Base-by-base conservation (phyloP, 2,329 filamentous ascomycete species). In the Bipolaris zeicola region DNA sequence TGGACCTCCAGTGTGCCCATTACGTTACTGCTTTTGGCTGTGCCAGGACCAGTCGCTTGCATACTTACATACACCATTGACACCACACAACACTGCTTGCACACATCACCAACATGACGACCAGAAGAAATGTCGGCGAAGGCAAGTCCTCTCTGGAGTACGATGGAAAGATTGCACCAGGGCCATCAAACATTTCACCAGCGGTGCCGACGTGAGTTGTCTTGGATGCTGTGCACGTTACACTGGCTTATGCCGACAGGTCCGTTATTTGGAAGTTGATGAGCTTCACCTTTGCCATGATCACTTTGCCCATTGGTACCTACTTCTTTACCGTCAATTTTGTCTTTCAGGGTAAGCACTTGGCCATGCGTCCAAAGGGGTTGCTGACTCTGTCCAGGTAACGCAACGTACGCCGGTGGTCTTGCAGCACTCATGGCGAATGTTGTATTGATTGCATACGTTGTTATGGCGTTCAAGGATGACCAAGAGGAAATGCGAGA, bases 361-460 rank as follows among this genome's bases (percentile, higher is more conserved):
- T 28, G 34, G 20, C 8, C 31, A 22, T 24, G 38, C 24, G 24
- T 8, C 20, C 10, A 45, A 18, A 37, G 37, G 43, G 59, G 38
- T 48, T 42, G 42, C 24, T 60, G 45, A 61, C 52, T 13, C 36
- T 58, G 50, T 45, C 26, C 44, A 96, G 94, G 92, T 65, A 96
- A 96, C 77, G 85, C 92, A 13, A 96, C 93, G 1, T 94, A 87
- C 67, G 92, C 93, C 3, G 95, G 93, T 13, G 92, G 87, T 0
- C 81, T 90, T 33, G 95, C 95, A 1, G 95, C 95, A 18, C 79
- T 98, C 48, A 87, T 96, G 75, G 95, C 95, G 11, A 99, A 99
- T 68, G 85, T 96, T 1, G 92, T 99, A 3, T 80, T 99, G 48
- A 85, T 98, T 55, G 87, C 84, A n/a, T 99, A 98, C 76, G 86